Evolutionary conservation across 2,329 filamentous ascomycete genomes (phyloP), one percentile per base, ranked within the genome.

Genomic region (Talaromyces atroroseus): DNA sequence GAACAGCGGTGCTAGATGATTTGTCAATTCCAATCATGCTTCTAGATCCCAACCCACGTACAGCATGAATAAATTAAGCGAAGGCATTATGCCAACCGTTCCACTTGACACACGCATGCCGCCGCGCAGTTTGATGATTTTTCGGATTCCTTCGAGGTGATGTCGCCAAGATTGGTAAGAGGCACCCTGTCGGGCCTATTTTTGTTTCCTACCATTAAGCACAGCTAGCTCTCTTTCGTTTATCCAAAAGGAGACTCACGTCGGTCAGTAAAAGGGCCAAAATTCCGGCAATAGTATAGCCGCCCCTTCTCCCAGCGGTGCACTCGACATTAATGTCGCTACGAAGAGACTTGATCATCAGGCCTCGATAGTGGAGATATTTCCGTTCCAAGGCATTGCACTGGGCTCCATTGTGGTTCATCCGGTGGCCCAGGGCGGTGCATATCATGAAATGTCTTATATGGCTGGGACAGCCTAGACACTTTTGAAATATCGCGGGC

Each of bases 351-450:
- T 63, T 64, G 52, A 72, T 63, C 8, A 65, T 63, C 34, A 62
- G 56, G 8, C 67, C 69, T 6, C 70, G 64, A 50, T 71, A 70
- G 8, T 50, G 61, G 40, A 66, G 69, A 45, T 70, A 71, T 6
- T 49, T 64, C 52, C 61, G 58, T 1, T 54, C 36, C 26, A 74
- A 57, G 57, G 20, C 54, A 58, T 1, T 60, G 20, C 5, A 54
- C 18, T 16, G 36, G 14, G 36, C 7, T 38, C 11, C 36, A n/a
- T n/a, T 56, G 7, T 64, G 63, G 60, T 70, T 72, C 21, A 71
- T 65, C 34, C 68, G 65, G 52, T 74, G 71, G 24, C 64, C 67
- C 12, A 74, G 57, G 8, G 66, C 60, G 62, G 69, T 66, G 48
- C 69, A 70, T 11, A 71, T 56, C 3, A 71, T 61, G 14, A 63